Conservation (phyloP, 371 early-diverging fungal genomes). For the Syncephalastrum monosporum region DNA sequence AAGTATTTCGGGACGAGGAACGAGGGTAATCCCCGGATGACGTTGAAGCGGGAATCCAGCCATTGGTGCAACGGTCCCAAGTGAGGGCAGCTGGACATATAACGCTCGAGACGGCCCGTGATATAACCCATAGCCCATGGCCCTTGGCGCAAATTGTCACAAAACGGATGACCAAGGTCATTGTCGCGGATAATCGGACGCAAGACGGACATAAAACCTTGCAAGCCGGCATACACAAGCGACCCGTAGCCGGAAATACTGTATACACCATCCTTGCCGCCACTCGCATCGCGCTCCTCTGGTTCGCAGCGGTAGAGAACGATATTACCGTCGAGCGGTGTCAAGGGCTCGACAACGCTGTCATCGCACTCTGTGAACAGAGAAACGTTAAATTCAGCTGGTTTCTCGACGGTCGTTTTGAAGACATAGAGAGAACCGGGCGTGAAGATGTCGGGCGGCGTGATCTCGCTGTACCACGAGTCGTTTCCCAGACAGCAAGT, state of each 20-base stretch:
- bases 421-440: constrained; percentile 74
- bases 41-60: constrained; percentile 68
- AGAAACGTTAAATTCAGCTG: too few species aligned
- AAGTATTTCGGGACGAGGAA: constrained; percentile 94
- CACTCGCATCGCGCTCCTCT: constrained; percentile 80
- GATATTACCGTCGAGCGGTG: constrained; percentile 73
- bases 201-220: constrained; percentile 87
- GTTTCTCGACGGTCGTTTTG: constrained; percentile 52
- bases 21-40: constrained; percentile 72
- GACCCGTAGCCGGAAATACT: constrained; percentile 81
- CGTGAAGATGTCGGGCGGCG: constrained; percentile 58
- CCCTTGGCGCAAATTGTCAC: constrained; percentile 86
- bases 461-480: constrained; percentile 61
- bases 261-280: constrained; percentile 73
- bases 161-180: constrained; percentile 92
- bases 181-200: constrained; percentile 75
- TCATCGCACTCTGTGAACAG: constrained; percentile 44
- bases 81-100: constrained; percentile 23
- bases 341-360: constrained; percentile 46
- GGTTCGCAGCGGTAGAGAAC: constrained; percentile 80
- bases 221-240: constrained; percentile 87
- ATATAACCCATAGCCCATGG: constrained; percentile 92
- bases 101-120: constrained; percentile 67
- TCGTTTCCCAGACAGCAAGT: constrained; percentile 38
- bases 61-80: constrained; percentile 58